These are phyloP conservation scores for Solanum tarijense DNA, from an alignment of 257 asterid genomes.

Conservation along the genomic window DNA sequence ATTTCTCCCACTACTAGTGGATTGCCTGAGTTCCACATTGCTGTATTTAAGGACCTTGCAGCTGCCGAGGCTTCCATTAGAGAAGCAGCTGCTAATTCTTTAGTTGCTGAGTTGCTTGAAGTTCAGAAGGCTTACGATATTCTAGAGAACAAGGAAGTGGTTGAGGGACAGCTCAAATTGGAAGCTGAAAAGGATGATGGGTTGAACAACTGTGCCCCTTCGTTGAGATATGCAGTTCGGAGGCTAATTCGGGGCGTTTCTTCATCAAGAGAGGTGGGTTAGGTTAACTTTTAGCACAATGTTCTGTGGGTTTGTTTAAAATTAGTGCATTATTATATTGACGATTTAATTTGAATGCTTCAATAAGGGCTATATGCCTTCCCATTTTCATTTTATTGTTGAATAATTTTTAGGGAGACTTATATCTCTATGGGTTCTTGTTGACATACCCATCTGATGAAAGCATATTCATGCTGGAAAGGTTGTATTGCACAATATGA, in stretches of 20 bases:
- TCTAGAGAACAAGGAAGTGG: slow-evolving; percentile 68
- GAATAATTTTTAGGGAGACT: neutral
- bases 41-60: slow-evolving; percentile 72
- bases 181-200: slow-evolving; percentile 97
- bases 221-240: slow-evolving; percentile 89
- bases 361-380: neutral
- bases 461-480: neutral
- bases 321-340: neutral
- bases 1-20: slow-evolving; percentile 17
- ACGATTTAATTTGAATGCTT: neutral
- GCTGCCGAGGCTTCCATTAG: slow-evolving; percentile 49
- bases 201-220: slow-evolving; percentile 81
- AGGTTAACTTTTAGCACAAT: neutral
- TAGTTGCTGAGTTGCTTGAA: slow-evolving; percentile 60
- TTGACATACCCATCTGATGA: neutral
- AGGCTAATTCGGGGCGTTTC: slow-evolving; percentile 95
- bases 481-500: neutral
- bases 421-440: neutral
- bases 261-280: slow-evolving; percentile 82
- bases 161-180: slow-evolving; percentile 58
- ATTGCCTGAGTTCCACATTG: slow-evolving; percentile 84
- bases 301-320: neutral
- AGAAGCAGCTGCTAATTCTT: slow-evolving; percentile 56
- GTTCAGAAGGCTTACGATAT: slow-evolving; percentile 69
- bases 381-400: neutral